phyloP scores from a whole-genome alignment of 257 asterid genomes.

The Solanum stenotomum region DNA sequence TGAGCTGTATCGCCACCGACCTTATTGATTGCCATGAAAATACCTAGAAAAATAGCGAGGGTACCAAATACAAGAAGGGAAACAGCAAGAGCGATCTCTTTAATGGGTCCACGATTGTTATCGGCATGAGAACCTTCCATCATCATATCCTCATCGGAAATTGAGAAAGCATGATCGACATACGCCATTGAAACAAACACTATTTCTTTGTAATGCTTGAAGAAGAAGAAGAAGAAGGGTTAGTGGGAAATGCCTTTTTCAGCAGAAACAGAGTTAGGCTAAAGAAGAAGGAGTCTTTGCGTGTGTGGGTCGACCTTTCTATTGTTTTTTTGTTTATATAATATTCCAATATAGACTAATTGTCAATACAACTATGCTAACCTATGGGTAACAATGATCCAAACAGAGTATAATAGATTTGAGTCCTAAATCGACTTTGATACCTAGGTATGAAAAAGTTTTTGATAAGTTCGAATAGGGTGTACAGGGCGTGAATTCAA shows the following conservation, averaged over 20 bases:
- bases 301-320: background rate
- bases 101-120: conserved; percentile 78
- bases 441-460: too few relatives aligned
- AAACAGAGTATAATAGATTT: too few relatives aligned
- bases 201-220: background rate
- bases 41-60: conserved; percentile 61
- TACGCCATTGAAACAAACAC: conserved; percentile 48
- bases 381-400: too few relatives aligned
- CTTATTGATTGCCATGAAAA: conserved; percentile 67
- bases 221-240: background rate
- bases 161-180: conserved; percentile 96
- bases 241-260: background rate
- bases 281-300: background rate
- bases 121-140: conserved; percentile 66
- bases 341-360: background rate
- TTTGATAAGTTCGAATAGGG: background rate
- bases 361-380: background rate
- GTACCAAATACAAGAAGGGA: conserved; percentile 81
- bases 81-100: conserved; percentile 94
- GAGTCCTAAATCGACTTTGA: too few relatives aligned
- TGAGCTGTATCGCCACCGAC: conserved; percentile 96
- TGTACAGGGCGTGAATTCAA: too few relatives aligned
- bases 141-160: conserved; percentile 94
- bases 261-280: background rate
- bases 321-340: background rate